Percentiles rank a stretch among this genome's conserved stretches.
These are phyloP conservation scores for Blastocystis sp. DNA, from an alignment of 352 stramenopile species.

Conservation along the genomic window DNA sequence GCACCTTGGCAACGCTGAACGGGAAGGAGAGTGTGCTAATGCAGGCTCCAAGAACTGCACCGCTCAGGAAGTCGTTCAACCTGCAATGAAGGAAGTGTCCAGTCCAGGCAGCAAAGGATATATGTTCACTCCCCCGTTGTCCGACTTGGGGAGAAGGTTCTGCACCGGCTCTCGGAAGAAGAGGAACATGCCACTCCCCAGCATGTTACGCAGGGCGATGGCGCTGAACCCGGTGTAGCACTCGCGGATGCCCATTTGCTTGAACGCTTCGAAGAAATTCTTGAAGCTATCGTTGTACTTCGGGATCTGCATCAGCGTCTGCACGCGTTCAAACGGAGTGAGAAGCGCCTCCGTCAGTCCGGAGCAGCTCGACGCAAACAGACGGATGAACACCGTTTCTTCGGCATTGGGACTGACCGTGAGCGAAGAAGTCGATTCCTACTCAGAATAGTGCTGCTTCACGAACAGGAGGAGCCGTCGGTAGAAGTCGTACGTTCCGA, in stretches of 20 bases:
- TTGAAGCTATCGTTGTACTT: constrained; percentile 84
- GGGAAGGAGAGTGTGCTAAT: constrained; percentile 86
- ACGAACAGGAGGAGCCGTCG: constrained; percentile 78
- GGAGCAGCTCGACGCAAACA: constrained; percentile 72
- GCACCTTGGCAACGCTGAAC: constrained; percentile 74
- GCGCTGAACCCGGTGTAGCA: constrained; percentile 82
- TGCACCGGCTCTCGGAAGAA: constrained; percentile 82
- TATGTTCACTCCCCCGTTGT: constrained; percentile 76
- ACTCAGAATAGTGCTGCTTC: not conserved
- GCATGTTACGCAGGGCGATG: constrained; percentile 84
- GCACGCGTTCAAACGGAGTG: constrained; percentile 84
- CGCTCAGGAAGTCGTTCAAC: constrained; percentile 83
- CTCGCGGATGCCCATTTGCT: constrained; percentile 82
- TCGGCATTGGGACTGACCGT: not conserved
- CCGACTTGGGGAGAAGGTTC: constrained; percentile 79
- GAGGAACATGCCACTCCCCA: constrained; percentile 85
- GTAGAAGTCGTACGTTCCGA: constrained; percentile 87
- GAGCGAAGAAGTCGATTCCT: not conserved
- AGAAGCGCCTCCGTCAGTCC: constrained; percentile 84
- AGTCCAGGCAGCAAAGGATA: constrained; percentile 29
- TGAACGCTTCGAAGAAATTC: constrained; percentile 82
- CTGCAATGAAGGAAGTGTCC: constrained; percentile 36
- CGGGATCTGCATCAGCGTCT: constrained; percentile 85
- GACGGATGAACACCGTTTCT: constrained; percentile 61
- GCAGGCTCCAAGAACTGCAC: constrained; percentile 82